Conservation (phyloP, 169 alveolate genomes). For the Plasmodium relictum region DNA sequence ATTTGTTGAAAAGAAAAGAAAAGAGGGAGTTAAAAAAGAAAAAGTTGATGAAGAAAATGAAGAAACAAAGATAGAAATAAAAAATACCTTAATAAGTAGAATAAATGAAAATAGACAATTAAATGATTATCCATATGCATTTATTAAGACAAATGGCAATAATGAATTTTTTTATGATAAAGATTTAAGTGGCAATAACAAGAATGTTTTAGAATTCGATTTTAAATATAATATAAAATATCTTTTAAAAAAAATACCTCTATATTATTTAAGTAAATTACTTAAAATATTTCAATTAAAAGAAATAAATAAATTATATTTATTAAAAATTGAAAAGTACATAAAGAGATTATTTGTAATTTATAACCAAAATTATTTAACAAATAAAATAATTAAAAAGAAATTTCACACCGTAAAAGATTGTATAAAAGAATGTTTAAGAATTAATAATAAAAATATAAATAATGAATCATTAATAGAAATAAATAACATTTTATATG, state of each 20-base stretch:
- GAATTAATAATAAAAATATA: neutral
- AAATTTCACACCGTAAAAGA: slow-evolving; percentile 1
- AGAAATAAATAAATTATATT: neutral
- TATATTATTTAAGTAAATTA: neutral
- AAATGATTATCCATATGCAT: too few relatives aligned
- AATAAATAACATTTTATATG: slow-evolving; percentile 2
- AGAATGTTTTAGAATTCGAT: neutral
- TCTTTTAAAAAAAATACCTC: neutral
- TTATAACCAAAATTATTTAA: neutral
- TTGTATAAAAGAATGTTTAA: neutral
- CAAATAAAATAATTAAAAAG: neutral
- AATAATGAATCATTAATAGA: neutral
- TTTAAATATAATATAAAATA: neutral
- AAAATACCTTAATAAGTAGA: too few relatives aligned
- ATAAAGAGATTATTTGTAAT: neutral
- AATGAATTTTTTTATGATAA: neutral
- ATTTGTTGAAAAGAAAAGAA: neutral
- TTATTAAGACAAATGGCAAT: neutral
- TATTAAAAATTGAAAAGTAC: neutral
- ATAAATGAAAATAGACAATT: too few relatives aligned
- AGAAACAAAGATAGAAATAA: too few relatives aligned
- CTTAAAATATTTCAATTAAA: neutral
- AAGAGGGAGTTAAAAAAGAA: neutral
- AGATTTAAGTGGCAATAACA: neutral
- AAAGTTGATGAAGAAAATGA: neutral